phyloP scores from a whole-genome alignment of 768 basidiomycete species.

The Rhodotorula babjevae region DNA sequence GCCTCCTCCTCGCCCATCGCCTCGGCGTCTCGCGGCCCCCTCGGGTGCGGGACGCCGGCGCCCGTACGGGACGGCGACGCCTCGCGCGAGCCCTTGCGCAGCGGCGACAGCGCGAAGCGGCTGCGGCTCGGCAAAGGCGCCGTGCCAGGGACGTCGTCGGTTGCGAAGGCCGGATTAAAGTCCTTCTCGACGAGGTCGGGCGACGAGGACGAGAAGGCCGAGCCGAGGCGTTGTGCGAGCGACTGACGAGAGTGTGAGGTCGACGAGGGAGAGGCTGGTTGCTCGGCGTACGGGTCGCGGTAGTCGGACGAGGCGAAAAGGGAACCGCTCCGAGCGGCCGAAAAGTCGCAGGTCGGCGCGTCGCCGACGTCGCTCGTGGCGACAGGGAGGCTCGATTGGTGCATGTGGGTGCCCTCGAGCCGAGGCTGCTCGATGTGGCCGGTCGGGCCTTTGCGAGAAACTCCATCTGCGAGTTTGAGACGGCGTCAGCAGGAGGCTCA shows the following conservation, averaged over 20 bases:
- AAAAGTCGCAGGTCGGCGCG: conserved; percentile 6
- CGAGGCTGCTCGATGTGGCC: conserved; percentile 20
- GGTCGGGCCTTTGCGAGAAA: background rate
- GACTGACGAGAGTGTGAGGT: background rate
- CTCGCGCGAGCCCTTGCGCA: background rate
- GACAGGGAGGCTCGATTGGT: background rate
- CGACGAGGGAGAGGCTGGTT: background rate
- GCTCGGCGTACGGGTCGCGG: conserved; percentile 22
- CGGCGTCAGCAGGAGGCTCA: background rate
- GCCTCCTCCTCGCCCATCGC: conserved; percentile 19
- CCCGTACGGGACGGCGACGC: background rate
- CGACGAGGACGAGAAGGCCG: conserved; percentile 10
- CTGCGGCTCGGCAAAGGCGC: background rate
- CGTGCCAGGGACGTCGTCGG: background rate
- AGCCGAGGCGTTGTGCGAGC: conserved; percentile 1
- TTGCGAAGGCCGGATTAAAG: background rate
- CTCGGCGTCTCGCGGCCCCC: conserved; percentile 21
- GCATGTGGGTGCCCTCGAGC: conserved; percentile 13
- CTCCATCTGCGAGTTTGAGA: too few relatives aligned
- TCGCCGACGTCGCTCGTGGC: conserved; percentile 10
- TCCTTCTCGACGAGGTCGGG: background rate
- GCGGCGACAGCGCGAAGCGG: conserved; percentile 18
- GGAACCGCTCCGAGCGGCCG: conserved; percentile 8
- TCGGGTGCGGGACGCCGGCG: conserved; percentile 4
- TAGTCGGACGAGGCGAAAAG: conserved; percentile 18